Base-by-base conservation (phyloP, 2,329 filamentous ascomycete genomes). In the Septoria petroselini region DNA sequence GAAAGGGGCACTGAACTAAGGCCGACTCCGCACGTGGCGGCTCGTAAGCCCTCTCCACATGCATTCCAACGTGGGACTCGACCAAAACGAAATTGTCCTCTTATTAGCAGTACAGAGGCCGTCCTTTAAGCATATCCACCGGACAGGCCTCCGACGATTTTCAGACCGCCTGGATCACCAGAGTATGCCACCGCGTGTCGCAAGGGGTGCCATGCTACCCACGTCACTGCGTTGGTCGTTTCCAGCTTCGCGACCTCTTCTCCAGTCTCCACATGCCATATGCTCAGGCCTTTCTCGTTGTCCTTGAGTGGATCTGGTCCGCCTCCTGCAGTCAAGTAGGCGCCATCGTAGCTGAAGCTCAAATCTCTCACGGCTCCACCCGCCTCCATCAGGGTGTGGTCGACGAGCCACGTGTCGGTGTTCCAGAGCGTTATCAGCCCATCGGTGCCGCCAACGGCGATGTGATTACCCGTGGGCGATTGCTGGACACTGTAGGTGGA, bases 401-500 rank as follows among this genome's bases (percentile, higher is more conserved):
- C 79, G 63, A 86, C 90, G 48, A 87, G 81, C 85, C 86, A 90
- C 58, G 87, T 83, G 33, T 77, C 76, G 3, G 86, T 90, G 62
- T 91, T 86, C 84, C 86, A 91, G 2, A 91, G 73, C 4, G 84
- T 77, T 58, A 91, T 85, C 42, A 88, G 78, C 1, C 84, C 85
- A 62, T 91, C 87, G 7, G 83, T 82, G 7, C 85, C 86, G 23
- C 86, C 87, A 0, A 85, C 86, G 0, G 87, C 87, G 37, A 91
- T 73, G 63, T 83, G 86, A 34, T 82, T 76, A 33, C 83, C 86
- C 37, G 80, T 82, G 0, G 87, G 86, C 55, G 86, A 85, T 61
- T 90, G 71, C 54, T 84, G 83, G 9, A 82, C 77, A 7, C 81
- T 78, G 54, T 86, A 75, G 61, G 85, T 88, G 3, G 84, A 81